Evolutionary conservation across 805 yeast genomes (phyloP), one percentile per base, ranked within the genome.

Genomic region (Lipomyces orientalis): DNA sequence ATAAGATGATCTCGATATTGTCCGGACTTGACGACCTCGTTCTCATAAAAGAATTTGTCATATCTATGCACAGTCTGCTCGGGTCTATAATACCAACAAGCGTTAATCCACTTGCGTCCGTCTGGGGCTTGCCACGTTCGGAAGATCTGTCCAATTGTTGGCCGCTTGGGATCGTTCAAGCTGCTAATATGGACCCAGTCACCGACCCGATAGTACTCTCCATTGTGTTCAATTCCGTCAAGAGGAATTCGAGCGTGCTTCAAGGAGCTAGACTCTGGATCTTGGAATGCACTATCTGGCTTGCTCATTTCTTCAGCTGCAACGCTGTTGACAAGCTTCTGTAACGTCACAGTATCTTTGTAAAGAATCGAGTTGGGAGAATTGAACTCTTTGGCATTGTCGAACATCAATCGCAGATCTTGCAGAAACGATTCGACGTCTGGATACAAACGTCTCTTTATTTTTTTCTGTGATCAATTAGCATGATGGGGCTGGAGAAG

Each of bases 11-110:
- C 98, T 76, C 98, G 86, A 80, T 94, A 95, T 81, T 94, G 98
- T 59, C 97, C 97, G 1, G 97, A 90, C 79, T 95, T 95, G 79
- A 94, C 92, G 46, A 95, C 98, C 80, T 95, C 99, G 77, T 95
- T 93, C 73, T 89, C 92, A 80, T 90, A 91, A 78, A 95, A 95
- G 64, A 93, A 80, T 75, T 97, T 84, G 79, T 95, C 98, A 56
- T 84, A 89, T 73, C 96, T 86, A 79, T 95, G 99, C 57, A 95
- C 97, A 0, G 99, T 95, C 83, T 96, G 98, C 78, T 95, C 98
- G 0, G 99, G 97, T 73, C 98, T 87, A 75, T 91, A 90, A 79
- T 94, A 95, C 99, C 98, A 95, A 81, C 98, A 95, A 52, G 91
- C 97, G 77, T 95, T 94, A 76, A 93, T 85, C 87, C 93, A 93